Base-by-base conservation (phyloP, 768 basidiomycete species). In the Crassisporium funariophilum region DNA sequence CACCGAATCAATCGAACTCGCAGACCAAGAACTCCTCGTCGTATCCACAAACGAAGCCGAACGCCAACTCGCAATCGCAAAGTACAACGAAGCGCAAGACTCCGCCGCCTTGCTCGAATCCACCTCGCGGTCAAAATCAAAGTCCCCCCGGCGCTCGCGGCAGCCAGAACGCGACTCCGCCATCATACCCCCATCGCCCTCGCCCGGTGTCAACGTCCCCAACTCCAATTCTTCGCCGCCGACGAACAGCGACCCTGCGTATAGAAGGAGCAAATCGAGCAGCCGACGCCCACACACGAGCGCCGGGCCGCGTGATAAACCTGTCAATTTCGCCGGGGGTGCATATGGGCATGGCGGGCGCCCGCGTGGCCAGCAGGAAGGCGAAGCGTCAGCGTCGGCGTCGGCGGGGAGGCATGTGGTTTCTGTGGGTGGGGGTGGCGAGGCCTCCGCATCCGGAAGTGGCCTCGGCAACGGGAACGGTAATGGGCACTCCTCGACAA, bases 41-140 rank as follows among this genome's bases (percentile, higher is more conserved):
- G 79, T 86, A n/a, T 77, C 83, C 12, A 86, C 84, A 0, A 89
- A 83, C 63, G 83, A 82, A 37, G 65, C 77, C 10, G 84, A 90
- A 61, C 79, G 88, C 17, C 77, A 78, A 51, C 69, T 82, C 40
- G 88, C 86, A 17, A 60, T 79, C 39, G 72, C 79, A 21, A 82
- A 79, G 63, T 85, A 79, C 63, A 73, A 69, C 35, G 81, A 84
- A 50, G 53, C 66, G 37, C 54, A 63, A 37, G 62, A 63, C 47
- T 52, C 57, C 35, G 39, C 50, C 29, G 55, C 46, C 13, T 23
- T 51, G 40, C 49, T 51, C 36, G 59, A 62, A 27, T 58, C 60
- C 23, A 51, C 58, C 11, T 53, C 61, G 40, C 73, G 76, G 40
- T 73, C 78, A 12, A 83, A 81, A 57, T 79, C 79, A 29, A 83